phyloP scores from a whole-genome alignment of 345 rosid species.

The Clarkia xantiana region DNA sequence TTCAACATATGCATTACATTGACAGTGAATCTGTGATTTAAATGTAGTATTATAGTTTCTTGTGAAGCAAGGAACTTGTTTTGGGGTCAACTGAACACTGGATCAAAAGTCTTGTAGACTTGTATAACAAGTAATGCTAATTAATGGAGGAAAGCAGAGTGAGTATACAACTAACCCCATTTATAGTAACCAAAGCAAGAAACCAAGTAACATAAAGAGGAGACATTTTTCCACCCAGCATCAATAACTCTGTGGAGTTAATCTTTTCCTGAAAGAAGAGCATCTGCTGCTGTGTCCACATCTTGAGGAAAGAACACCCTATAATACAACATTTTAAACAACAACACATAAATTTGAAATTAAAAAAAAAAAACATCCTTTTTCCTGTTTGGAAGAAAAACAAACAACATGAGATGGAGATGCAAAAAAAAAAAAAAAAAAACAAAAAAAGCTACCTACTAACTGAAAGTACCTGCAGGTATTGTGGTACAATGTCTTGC shows the following conservation, averaged over 20 bases:
- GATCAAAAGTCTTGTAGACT: too few relatives aligned
- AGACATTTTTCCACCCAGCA: background rate
- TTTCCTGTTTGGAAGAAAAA: background rate
- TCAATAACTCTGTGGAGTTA: conserved; percentile 14
- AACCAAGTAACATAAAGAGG: too few relatives aligned
- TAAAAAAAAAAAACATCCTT: conserved; percentile 1
- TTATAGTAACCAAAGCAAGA: too few relatives aligned
- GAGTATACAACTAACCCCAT: too few relatives aligned
- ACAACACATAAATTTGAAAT: conserved; percentile 1
- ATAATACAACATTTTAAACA: conserved; percentile 7
- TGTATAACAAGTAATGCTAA: too few relatives aligned
- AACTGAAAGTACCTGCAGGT: conserved; percentile 55
- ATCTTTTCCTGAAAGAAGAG: conserved; percentile 36
- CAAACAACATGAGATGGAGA: background rate
- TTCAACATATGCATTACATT: too few relatives aligned
- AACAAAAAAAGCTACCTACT: background rate
- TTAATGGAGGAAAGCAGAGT: too few relatives aligned
- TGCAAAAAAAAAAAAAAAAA: conserved; percentile 2
- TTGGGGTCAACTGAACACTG: too few relatives aligned
- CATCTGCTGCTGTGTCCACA: conserved; percentile 61
- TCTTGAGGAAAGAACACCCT: conserved; percentile 96
- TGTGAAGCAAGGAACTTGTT: too few relatives aligned
- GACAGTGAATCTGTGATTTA: too few relatives aligned
- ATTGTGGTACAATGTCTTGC: conserved; percentile 67
- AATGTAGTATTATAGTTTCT: too few relatives aligned